Evolutionary conservation across 2,329 filamentous ascomycete genomes (phyloP).

Genomic region (Pseudopyrenochaeta lycopersici): DNA sequence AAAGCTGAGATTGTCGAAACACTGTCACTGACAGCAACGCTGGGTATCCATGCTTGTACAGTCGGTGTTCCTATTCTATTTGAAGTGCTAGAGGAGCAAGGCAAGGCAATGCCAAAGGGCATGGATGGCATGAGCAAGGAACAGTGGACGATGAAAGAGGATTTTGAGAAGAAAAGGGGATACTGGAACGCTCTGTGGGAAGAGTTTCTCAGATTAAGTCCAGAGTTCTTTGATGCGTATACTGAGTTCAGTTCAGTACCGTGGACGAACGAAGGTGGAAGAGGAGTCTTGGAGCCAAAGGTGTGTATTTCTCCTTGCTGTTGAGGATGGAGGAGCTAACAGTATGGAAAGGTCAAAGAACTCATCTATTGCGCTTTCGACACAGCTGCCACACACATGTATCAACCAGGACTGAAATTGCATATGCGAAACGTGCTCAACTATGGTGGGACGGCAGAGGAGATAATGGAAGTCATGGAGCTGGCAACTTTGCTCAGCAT

Average conservation of each 20-base stretch:
- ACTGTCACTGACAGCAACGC: slow-evolving; percentile 54
- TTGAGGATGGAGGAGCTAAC: not conserved
- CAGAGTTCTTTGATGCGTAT: slow-evolving; percentile 60
- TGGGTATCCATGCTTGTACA: slow-evolving; percentile 60
- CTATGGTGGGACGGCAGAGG: slow-evolving; percentile 56
- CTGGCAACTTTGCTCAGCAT: slow-evolving; percentile 50
- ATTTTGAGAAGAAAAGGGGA: slow-evolving; percentile 57
- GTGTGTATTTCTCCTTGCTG: no score
- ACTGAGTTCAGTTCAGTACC: slow-evolving; percentile 57
- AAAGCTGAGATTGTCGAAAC: slow-evolving; percentile 57
- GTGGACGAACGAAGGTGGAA: slow-evolving; percentile 44
- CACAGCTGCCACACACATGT: slow-evolving; percentile 58
- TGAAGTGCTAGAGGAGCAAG: slow-evolving; percentile 58
- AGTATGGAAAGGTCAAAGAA: slow-evolving; percentile 48
- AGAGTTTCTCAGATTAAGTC: slow-evolving; percentile 54
- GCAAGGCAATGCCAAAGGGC: slow-evolving; percentile 38
- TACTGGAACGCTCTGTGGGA: slow-evolving; percentile 60
- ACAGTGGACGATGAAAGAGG: slow-evolving; percentile 50
- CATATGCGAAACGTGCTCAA: slow-evolving; percentile 60
- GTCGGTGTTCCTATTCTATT: slow-evolving; percentile 58
- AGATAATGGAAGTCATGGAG: slow-evolving; percentile 61
- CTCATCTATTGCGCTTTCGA: slow-evolving; percentile 61
- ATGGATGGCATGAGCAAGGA: slow-evolving; percentile 47
- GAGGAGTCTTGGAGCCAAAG: slow-evolving; percentile 55
- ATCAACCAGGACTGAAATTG: slow-evolving; percentile 56